Evolutionary conservation across 2,329 filamentous ascomycete genomes (phyloP), one percentile per base, ranked within the genome.

Genomic region (Fusarium citri): DNA sequence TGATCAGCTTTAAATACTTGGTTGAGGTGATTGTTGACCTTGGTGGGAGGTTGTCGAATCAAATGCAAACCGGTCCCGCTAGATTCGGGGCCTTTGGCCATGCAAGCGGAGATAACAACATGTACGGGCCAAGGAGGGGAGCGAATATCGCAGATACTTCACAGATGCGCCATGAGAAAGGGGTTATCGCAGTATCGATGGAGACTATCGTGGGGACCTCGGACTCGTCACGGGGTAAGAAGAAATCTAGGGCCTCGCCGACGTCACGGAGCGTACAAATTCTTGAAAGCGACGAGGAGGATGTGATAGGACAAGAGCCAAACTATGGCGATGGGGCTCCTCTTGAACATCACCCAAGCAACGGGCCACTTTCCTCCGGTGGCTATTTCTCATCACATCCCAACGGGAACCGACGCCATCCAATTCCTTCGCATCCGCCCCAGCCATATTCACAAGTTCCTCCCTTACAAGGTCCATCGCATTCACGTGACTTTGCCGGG

Each of bases 1-100:
- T 98, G 90, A 96, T 99, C 70, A 94, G 91, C 73, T 98, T 99
- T 83, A 93, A 91, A 72, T 98, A 99, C 76, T 93, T 94, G 72
- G 87, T 98, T 22, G 96, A 99, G 79, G 93, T 98, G 4, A 91
- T 98, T 28, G 89, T 98, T 23, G 96, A 99, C 77, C 85, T 98
- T 1, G 94, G 96, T 48, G 95, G 95, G 40, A 96, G 94, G 77
- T 82, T 98, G 42, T 88, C 91, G 3, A 89, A 88, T n/a, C 89
- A 94, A 68, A 80, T 89, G 53, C 91, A 94, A 74, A 86, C 89
- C 43, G 87, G 90, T 20, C 77, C 85, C 70, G 71, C 74, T 74
- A 82, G 81, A 76, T 80, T 78, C 72, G 83, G 76, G 56, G 77
- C 73, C 30, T 78, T 77, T 41, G 72, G 72, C 42, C 72, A 72